phyloP scores from a whole-genome alignment of 345 rosid genomes.

The Dipteronia sinensis region DNA sequence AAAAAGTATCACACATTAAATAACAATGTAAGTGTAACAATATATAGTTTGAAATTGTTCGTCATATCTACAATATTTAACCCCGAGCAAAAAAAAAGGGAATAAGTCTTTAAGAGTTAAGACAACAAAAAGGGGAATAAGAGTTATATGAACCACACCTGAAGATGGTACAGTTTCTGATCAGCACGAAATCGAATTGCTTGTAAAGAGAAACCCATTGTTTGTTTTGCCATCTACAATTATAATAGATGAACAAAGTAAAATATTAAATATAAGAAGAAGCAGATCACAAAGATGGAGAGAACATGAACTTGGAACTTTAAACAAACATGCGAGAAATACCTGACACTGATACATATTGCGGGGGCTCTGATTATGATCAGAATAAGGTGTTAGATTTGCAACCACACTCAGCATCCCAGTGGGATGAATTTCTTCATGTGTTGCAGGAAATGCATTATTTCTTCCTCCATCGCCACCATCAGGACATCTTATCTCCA shows the following conservation, averaged over 20 bases:
- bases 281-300: not conserved
- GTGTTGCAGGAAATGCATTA: conserved; percentile 70
- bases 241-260: not conserved
- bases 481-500: conserved; percentile 98
- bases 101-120: not conserved
- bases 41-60: not conserved
- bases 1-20: conserved; percentile 4
- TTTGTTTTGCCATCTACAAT: conserved; percentile 93
- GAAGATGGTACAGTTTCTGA: conserved; percentile 96
- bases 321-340: conserved; percentile 12
- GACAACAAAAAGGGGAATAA: not conserved
- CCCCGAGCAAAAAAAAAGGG: not conserved
- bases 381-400: conserved; percentile 98
- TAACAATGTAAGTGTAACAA: conserved; percentile 7
- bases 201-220: conserved; percentile 93
- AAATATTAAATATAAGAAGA: conserved; percentile 11
- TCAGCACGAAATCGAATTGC: conserved; percentile 81
- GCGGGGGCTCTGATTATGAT: conserved; percentile 98
- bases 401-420: conserved; percentile 96
- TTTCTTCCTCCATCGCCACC: conserved; percentile 94
- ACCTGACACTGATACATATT: conserved; percentile 99
- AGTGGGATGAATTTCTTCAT: conserved; percentile 94
- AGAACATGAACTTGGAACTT: not conserved
- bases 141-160: conserved; percentile 42
- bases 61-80: not conserved